Percentiles rank a stretch among this genome's conserved stretches.
phyloP scores from a whole-genome alignment of 192 early-diverging fungal species.

The Geranomyces michiganensis region DNA sequence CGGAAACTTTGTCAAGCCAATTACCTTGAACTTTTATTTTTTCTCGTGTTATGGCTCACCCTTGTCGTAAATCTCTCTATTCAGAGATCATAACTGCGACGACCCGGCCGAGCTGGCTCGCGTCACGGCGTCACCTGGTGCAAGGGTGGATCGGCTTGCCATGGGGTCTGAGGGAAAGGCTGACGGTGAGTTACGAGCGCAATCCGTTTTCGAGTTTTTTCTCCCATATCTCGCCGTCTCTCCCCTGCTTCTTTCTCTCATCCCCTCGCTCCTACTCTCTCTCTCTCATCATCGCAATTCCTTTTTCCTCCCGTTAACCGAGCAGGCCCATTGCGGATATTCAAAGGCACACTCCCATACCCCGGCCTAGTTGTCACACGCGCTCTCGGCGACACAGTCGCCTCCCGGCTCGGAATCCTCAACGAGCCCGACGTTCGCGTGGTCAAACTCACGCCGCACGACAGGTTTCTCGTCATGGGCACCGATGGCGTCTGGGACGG shows the following conservation, averaged over 20 bases:
- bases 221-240: no score
- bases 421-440: constrained; percentile 48
- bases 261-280: no score
- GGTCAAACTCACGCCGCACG: constrained; percentile 32
- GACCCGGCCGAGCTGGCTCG: constrained; percentile 44
- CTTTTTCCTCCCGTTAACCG: constrained; percentile 12
- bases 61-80: no score
- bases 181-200: constrained; percentile 41
- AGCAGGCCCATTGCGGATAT: constrained; percentile 56
- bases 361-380: constrained; percentile 58
- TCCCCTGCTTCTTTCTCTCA: no score
- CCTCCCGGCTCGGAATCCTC: constrained; percentile 48
- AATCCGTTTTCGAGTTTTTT: no score
- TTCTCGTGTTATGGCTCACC: neutral
- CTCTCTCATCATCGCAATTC: neutral
- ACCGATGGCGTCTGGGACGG: constrained; percentile 64
- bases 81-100: constrained; percentile 7
- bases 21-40: constrained; percentile 8
- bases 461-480: constrained; percentile 48
- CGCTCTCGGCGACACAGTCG: constrained; percentile 53
- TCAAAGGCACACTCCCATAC: constrained; percentile 60
- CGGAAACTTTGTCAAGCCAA: no score
- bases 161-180: constrained; percentile 37
- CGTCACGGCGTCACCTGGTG: constrained; percentile 31
- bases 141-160: constrained; percentile 10